These are phyloP conservation scores for Groenewaldozyma salmanticensis DNA, from an alignment of 805 yeast genomes.

Conservation along the genomic window DNA sequence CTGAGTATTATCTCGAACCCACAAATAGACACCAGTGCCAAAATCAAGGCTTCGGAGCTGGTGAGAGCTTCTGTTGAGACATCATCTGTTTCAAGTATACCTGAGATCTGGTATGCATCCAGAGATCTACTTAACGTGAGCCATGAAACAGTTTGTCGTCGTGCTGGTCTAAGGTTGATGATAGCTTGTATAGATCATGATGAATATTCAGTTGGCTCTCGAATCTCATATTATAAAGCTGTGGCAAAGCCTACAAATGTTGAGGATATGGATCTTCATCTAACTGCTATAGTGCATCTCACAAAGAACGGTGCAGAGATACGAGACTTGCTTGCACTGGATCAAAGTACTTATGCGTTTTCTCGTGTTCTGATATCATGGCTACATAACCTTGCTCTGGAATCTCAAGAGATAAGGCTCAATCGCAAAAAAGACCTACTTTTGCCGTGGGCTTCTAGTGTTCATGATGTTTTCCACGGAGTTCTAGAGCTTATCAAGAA, in stretches of 20 bases:
- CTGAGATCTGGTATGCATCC: constrained; percentile 70
- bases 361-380: constrained; percentile 31
- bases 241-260: constrained; percentile 41
- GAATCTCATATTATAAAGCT: constrained; percentile 51
- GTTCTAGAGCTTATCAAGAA: constrained; percentile 33
- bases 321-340: constrained; percentile 41
- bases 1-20: constrained; percentile 18
- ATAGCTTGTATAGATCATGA: constrained; percentile 46
- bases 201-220: constrained; percentile 39
- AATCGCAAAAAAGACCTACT: constrained; percentile 21
- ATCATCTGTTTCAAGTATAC: constrained; percentile 47
- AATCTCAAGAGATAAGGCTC: constrained; percentile 23
- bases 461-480: constrained; percentile 22
- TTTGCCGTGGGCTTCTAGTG: constrained; percentile 22
- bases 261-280: constrained; percentile 42
- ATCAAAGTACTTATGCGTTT: constrained; percentile 36
- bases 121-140: constrained; percentile 39
- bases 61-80: constrained; percentile 43
- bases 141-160: constrained; percentile 30
- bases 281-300: constrained; percentile 37
- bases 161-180: constrained; percentile 45
- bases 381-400: constrained; percentile 26
- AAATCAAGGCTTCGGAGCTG: constrained; percentile 39
- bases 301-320: constrained; percentile 38
- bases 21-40: constrained; percentile 21